Conservation (phyloP, 1,139 yeast species). For the Zygosaccharomyces sapae region DNA sequence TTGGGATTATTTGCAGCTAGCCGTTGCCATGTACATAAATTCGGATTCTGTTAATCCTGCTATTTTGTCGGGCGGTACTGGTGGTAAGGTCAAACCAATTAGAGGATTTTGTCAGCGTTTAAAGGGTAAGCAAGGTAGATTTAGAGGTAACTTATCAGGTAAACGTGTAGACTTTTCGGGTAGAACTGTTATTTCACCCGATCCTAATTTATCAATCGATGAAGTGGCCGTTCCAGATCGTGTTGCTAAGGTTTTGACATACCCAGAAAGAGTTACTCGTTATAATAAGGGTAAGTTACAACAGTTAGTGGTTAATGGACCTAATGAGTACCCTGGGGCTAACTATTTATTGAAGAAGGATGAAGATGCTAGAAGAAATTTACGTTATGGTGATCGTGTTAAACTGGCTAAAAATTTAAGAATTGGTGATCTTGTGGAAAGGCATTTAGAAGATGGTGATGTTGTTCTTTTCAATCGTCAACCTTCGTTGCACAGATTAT, state of each 20-base stretch:
- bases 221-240: constrained; percentile 98
- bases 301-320: constrained; percentile 73
- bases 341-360: constrained; percentile 80
- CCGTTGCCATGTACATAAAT: constrained; percentile 96
- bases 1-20: constrained; percentile 94
- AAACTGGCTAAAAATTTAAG: constrained; percentile 72
- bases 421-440: constrained; percentile 93
- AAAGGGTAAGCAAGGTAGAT: constrained; percentile 98
- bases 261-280: constrained; percentile 90
- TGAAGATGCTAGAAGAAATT: constrained; percentile 81
- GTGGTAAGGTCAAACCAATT: constrained; percentile 73
- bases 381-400: constrained; percentile 81
- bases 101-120: constrained; percentile 95
- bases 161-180: constrained; percentile 98
- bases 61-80: constrained; percentile 57
- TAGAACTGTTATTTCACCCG: constrained; percentile 97
- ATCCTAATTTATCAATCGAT: constrained; percentile 89
- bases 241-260: constrained; percentile 92
- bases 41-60: constrained; percentile 92
- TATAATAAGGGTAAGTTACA: constrained; percentile 80
- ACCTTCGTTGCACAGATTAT: constrained; percentile 92
- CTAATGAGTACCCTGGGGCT: constrained; percentile 92
- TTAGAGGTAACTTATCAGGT: constrained; percentile 96
- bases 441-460: constrained; percentile 97
- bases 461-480: constrained; percentile 94